Percentiles rank a stretch among this genome's conserved stretches.
phyloP scores from a whole-genome alignment of 2,329 filamentous ascomycete genomes.

The Fusarium newnesense region DNA sequence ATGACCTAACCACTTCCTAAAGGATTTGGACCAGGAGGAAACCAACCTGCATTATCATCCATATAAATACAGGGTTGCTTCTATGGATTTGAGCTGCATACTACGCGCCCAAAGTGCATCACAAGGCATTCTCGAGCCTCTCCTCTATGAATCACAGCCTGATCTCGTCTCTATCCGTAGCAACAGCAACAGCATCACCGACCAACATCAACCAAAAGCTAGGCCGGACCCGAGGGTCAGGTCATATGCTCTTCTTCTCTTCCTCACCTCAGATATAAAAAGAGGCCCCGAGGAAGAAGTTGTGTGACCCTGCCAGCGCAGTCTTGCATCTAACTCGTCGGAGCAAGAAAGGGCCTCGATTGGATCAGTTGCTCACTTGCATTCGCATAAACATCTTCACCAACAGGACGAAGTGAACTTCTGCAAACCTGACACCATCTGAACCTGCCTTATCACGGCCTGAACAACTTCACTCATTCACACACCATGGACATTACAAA shows the following conservation, averaged over 20 bases:
- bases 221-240: background rate
- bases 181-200: background rate
- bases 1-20: background rate
- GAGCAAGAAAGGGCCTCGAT: background rate
- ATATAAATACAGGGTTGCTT: slow-evolving; percentile 16
- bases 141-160: background rate
- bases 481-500: slow-evolving; percentile 40
- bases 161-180: background rate
- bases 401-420: background rate
- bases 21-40: background rate
- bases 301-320: slow-evolving; percentile 35
- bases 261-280: slow-evolving; percentile 1
- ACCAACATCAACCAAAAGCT: background rate
- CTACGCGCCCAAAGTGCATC: background rate
- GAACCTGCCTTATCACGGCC: background rate
- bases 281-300: background rate
- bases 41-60: background rate
- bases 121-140: background rate
- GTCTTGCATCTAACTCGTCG: slow-evolving; percentile 16
- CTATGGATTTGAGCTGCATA: background rate
- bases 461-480: background rate
- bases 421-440: background rate
- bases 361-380: background rate
- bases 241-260: background rate
- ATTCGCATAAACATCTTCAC: background rate